Base-by-base conservation (phyloP, 2,329 filamentous ascomycete species). In the Eutypa lata region DNA sequence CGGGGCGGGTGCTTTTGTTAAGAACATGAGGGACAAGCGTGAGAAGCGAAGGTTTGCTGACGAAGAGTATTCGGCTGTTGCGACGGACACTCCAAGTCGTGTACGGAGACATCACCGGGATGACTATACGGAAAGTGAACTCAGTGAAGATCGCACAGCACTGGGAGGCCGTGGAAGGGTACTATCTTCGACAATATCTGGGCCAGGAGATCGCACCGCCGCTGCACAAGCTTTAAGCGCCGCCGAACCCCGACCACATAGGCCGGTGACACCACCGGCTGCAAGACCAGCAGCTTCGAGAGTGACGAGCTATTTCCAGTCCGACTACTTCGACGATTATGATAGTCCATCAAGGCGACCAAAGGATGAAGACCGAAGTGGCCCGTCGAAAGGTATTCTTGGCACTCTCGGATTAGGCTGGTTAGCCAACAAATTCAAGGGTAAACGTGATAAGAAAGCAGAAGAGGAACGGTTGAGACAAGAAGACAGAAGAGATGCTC, bases 321-420 rank as follows among this genome's bases (percentile, higher is more conserved):
- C 82, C 0, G 81, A 83, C 51, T 82, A 83, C 55, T 45, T 83
- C 81, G 0, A 83, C 81, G 42, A 45, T 0, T 83, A 83, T 56
- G 75, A 80, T 42, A 88, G 81, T 57, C 85, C 83, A 13, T 90
- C 86, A 44, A 76, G 79, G 50, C 80, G 81, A 44, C 75, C 76
- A 24, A 64, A 72, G 13, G 75, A 75, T 7, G 71, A 77, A 33
- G 65, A 61, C 51, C 62, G 69, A 13, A 78, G 80, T 56, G 76
- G 77, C 1, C 69, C 77, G n/a, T 79, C 77, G 21, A 83, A 87
- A 58, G 81, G 81, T 1, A 61, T 84, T 14, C 64, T 86, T 48
- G 84, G 81, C 8, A 76, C 85, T 2, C 70, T 90, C 24, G 87
- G 87, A 2, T 74, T 88, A 33, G 88, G 87, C 8, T 89, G 87